phyloP scores from a whole-genome alignment of 1,284 basidiomycete genomes.

The Ustilago xerochloae region DNA sequence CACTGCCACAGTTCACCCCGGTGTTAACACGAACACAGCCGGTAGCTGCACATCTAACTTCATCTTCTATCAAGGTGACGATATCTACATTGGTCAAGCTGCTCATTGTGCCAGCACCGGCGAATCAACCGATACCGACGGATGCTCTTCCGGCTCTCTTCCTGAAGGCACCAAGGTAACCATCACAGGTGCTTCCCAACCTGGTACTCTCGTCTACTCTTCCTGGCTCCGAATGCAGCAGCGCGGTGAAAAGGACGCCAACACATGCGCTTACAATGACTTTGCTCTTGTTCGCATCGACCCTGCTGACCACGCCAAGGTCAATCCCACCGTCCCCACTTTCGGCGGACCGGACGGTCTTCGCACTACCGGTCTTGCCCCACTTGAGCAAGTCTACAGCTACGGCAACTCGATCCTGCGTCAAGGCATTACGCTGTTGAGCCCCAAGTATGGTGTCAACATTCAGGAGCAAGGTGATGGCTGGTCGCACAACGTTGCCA shows the following conservation, averaged over 20 bases:
- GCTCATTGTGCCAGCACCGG: constrained; percentile 52
- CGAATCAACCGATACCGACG: constrained; percentile 39
- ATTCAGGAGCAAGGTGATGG: constrained; percentile 43
- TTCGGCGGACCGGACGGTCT: constrained; percentile 53
- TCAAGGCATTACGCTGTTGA: constrained; percentile 43
- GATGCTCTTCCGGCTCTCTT: constrained; percentile 42
- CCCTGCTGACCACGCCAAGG: constrained; percentile 49
- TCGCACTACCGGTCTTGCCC: constrained; percentile 22
- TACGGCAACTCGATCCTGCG: constrained; percentile 58
- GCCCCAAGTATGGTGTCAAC: constrained; percentile 53
- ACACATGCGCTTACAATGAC: constrained; percentile 54
- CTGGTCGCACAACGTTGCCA: constrained; percentile 49
- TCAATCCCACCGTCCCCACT: constrained; percentile 52
- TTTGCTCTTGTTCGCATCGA: constrained; percentile 50
- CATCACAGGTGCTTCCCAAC: constrained; percentile 50
- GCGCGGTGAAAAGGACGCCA: constrained; percentile 43
- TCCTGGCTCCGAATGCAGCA: constrained; percentile 55
- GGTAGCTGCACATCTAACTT: constrained; percentile 56
- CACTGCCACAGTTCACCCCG: constrained; percentile 50
- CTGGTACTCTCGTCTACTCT: constrained; percentile 44
- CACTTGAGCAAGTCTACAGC: constrained; percentile 45
- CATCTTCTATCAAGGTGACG: constrained; percentile 42
- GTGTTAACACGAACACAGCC: constrained; percentile 55
- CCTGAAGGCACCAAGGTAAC: constrained; percentile 49
- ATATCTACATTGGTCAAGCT: constrained; percentile 53